phyloP scores from a whole-genome alignment of 1,139 yeast species.

The Yamadazyma conglobata region DNA sequence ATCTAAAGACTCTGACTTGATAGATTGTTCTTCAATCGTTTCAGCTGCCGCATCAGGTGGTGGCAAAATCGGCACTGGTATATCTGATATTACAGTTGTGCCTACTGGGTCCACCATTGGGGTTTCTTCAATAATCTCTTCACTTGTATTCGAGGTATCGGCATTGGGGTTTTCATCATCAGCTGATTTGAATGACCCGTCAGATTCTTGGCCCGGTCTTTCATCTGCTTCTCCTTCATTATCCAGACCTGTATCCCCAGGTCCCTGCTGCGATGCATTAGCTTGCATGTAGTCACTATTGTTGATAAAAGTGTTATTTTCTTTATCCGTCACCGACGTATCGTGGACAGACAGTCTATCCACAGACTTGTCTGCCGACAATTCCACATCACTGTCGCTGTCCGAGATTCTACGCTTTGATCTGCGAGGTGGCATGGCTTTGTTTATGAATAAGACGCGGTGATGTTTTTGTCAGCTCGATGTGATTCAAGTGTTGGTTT shows the following conservation, averaged over 20 bases:
- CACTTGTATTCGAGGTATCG: constrained; percentile 18
- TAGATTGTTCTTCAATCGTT: background rate
- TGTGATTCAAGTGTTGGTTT: too few species aligned
- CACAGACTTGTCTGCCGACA: too few species aligned
- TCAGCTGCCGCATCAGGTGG: background rate
- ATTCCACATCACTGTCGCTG: constrained; percentile 21
- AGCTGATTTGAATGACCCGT: too few species aligned
- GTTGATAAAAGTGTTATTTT: too few species aligned
- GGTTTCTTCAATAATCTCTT: constrained; percentile 12
- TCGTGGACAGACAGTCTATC: too few species aligned
- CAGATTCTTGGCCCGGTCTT: too few species aligned
- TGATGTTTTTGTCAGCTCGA: too few species aligned
- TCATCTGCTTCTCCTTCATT: constrained; percentile 2
- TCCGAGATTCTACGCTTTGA: constrained; percentile 12
- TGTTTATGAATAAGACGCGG: too few species aligned
- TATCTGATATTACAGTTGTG: constrained; percentile 2
- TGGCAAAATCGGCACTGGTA: constrained; percentile 3
- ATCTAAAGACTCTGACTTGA: too few species aligned
- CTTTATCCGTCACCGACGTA: too few species aligned
- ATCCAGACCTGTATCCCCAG: background rate
- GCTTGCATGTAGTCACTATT: constrained; percentile 33
- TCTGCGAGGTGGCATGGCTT: constrained; percentile 9
- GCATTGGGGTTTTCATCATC: too few species aligned
- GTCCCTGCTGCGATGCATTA: background rate
- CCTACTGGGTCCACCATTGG: background rate